These are phyloP conservation scores for Xylaria sp. DNA, from an alignment of 2,329 filamentous ascomycete genomes.

Conservation along the genomic window DNA sequence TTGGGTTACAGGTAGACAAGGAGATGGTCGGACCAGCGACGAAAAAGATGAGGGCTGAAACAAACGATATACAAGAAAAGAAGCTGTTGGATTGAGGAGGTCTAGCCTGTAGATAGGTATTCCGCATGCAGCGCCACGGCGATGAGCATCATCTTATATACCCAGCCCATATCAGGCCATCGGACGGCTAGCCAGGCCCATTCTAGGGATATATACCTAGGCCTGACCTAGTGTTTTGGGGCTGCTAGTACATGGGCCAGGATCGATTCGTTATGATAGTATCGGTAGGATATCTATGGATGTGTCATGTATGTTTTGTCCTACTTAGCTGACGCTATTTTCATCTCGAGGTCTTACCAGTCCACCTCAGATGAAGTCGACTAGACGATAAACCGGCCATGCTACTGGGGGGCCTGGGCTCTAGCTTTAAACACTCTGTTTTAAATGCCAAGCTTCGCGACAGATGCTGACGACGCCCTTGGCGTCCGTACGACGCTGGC, in stretches of 20 bases:
- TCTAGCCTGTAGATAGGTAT: not conserved
- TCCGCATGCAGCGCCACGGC: not conserved
- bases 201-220: not conserved
- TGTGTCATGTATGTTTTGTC: not conserved
- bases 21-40: constrained; percentile 15
- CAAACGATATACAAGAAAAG: constrained; percentile 1
- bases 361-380: not conserved
- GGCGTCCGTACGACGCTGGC: not conserved
- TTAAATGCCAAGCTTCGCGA: not conserved
- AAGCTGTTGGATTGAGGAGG: not conserved
- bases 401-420: not conserved
- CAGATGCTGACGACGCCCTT: not conserved
- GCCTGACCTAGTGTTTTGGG: not conserved
- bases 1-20: not conserved
- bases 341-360: not conserved
- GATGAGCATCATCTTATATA: not conserved
- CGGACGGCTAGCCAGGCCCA: not conserved
- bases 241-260: not conserved
- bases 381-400: not conserved
- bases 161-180: not conserved
- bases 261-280: not conserved
- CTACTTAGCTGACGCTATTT: not conserved
- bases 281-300: not conserved
- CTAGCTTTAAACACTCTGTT: not conserved
- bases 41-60: not conserved